Percentiles rank a stretch among this genome's conserved stretches.
Evolutionary conservation across 371 early-diverging fungal species (phyloP).

Genomic region (Chytridiales sp.): DNA sequence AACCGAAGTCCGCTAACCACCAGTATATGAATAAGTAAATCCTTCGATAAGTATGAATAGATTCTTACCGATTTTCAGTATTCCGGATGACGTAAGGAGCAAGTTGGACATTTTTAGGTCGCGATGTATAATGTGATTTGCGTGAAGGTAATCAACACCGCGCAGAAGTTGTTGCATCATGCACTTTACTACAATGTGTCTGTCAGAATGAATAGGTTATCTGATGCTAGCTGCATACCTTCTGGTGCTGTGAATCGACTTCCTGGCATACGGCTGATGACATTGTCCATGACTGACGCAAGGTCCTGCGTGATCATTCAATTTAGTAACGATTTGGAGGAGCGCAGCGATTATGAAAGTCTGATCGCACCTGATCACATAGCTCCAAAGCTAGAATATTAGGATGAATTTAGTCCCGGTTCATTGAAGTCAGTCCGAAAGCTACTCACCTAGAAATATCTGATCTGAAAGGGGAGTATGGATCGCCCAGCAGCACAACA

Average conservation of each 20-base stretch:
- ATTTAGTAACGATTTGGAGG: constrained; percentile 1
- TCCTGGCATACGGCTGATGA: constrained; percentile 14
- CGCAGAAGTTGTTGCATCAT: constrained; percentile 73
- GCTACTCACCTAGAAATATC: constrained; percentile 23
- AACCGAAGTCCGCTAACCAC: constrained; percentile 92
- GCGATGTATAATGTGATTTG: constrained; percentile 71
- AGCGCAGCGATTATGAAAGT: not conserved
- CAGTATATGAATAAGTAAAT: too few species aligned
- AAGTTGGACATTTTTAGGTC: constrained; percentile 88
- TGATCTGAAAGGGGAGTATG: too few species aligned
- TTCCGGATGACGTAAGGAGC: constrained; percentile 68
- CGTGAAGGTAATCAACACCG: constrained; percentile 74
- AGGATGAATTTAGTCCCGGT: too few species aligned
- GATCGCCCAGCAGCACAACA: not conserved
- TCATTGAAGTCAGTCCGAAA: not conserved
- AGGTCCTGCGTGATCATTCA: constrained; percentile 32
- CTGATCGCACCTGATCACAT: constrained; percentile 20
- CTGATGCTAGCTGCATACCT: constrained; percentile 23
- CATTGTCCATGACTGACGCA: constrained; percentile 40
- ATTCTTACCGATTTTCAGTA: constrained; percentile 74
- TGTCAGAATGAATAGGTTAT: constrained; percentile 1
- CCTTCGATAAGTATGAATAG: not conserved
- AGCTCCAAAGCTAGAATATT: constrained; percentile 21
- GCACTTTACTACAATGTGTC: constrained; percentile 62
- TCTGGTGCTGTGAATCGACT: constrained; percentile 15